These are phyloP conservation scores for Talaromyces sp. DNA, from an alignment of 2,329 filamentous ascomycete genomes.

Conservation along the genomic window DNA sequence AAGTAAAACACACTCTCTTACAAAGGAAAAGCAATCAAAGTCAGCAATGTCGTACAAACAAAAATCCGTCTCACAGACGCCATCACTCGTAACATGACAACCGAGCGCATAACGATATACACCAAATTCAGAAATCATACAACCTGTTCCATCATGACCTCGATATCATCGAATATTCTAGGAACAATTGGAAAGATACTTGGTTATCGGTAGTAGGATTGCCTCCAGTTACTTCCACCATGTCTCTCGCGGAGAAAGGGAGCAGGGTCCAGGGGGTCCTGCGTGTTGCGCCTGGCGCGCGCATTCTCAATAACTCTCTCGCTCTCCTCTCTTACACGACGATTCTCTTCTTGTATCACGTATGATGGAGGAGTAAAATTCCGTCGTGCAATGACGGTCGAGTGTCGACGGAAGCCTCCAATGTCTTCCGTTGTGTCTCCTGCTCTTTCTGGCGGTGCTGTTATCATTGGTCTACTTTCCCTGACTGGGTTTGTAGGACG, in stretches of 20 bases:
- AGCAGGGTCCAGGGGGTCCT: conserved; percentile 10
- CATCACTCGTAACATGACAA: not conserved
- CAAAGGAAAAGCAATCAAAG: not conserved
- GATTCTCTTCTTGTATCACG: conserved; percentile 29
- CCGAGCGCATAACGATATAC: not conserved
- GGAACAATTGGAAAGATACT: not conserved
- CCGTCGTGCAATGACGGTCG: conserved; percentile 1
- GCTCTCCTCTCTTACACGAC: conserved; percentile 22
- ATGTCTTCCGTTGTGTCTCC: not conserved
- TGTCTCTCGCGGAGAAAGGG: not conserved
- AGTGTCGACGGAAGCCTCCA: conserved; percentile 3
- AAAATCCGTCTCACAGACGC: not conserved
- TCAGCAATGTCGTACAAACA: not conserved
- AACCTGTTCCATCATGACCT: not conserved
- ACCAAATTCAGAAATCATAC: not conserved
- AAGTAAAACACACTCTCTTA: not conserved
- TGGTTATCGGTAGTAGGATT: not conserved
- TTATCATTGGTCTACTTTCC: not conserved
- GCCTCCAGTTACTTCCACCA: not conserved
- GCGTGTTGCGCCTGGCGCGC: conserved; percentile 18
- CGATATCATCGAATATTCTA: not conserved
- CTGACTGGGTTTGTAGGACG: not conserved
- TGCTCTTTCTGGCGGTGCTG: not conserved
- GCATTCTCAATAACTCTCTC: conserved; percentile 22
- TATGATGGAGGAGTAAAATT: conserved; percentile 17